A percentile compares a stretch with the other conserved stretches of the same genome.
Evolutionary conservation across 352 stramenopile genomes (phyloP).

Genomic region (Phytophthora pini): DNA sequence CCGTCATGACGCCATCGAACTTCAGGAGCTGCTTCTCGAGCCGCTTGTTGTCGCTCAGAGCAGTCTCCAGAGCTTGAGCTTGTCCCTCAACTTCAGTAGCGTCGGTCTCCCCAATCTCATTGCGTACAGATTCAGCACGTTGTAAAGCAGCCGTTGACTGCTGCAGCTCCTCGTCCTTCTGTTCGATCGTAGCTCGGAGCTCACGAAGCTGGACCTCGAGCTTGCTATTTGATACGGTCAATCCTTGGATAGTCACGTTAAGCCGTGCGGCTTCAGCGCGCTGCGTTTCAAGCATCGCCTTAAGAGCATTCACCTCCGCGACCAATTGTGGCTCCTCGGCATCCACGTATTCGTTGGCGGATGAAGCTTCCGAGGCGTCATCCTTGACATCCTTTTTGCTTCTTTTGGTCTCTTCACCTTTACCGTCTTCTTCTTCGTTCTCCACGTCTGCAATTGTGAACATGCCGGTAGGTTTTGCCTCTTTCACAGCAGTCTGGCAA

Average conservation of each 20-base stretch:
- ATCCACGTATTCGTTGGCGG: conserved; percentile 63
- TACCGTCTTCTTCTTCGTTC: conserved; percentile 29
- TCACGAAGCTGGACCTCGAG: conserved; percentile 32
- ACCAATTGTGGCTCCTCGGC: conserved; percentile 62
- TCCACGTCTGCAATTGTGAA: conserved; percentile 31
- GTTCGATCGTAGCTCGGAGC: conserved; percentile 22
- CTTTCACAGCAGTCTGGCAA: conserved; percentile 17
- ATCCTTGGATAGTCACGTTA: conserved; percentile 23
- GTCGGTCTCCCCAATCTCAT: conserved; percentile 28
- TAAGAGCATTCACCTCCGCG: conserved; percentile 60
- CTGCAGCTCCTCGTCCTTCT: conserved; percentile 36
- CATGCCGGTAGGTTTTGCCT: conserved; percentile 10
- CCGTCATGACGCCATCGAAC: conserved; percentile 52
- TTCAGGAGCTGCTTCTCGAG: conserved; percentile 52
- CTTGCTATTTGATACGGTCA: conserved; percentile 31
- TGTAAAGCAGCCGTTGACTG: conserved; percentile 24
- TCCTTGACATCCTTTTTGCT: conserved; percentile 26
- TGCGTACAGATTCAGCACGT: conserved; percentile 21
- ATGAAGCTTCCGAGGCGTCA: conserved; percentile 56
- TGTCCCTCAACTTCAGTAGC: conserved; percentile 25
- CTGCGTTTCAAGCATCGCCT: conserved; percentile 31
- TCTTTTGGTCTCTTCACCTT: conserved; percentile 5
- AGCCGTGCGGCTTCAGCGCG: conserved; percentile 29
- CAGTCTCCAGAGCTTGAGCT: conserved; percentile 32
- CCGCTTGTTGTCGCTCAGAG: conserved; percentile 44